Conservation (phyloP, 1,284 basidiomycete species). For the Ustilago cynodontis region DNA sequence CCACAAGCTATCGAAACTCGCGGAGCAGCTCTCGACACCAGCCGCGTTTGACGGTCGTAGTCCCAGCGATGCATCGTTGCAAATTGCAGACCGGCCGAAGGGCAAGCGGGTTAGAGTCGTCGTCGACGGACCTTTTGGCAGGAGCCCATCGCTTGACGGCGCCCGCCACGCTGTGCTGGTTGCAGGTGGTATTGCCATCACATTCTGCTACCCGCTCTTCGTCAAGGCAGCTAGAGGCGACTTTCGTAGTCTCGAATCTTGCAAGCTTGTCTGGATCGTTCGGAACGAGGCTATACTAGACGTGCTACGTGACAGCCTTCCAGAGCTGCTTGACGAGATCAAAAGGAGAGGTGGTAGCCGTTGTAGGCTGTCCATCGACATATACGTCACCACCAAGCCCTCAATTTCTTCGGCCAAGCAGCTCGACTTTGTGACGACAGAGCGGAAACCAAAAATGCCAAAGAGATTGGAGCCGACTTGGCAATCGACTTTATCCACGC, state of each 20-base stretch:
- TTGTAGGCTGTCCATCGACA: conserved; percentile 24
- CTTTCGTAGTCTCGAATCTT: conserved; percentile 16
- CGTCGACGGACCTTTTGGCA: conserved; percentile 48
- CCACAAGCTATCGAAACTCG: conserved; percentile 15
- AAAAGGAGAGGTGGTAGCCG: not conserved
- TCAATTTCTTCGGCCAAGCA: no score
- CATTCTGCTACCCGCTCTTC: conserved; percentile 42
- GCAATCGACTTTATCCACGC: not conserved
- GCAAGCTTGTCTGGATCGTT: conserved; percentile 42
- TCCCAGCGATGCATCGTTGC: conserved; percentile 8
- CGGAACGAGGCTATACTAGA: conserved; percentile 24
- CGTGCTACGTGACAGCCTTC: conserved; percentile 18
- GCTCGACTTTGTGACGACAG: not conserved
- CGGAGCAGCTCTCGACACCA: not conserved
- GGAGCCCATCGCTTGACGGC: conserved; percentile 10
- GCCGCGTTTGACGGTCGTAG: not conserved
- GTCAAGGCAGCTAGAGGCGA: conserved; percentile 20
- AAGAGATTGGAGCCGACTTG: conserved; percentile 1
- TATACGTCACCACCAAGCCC: conserved; percentile 19
- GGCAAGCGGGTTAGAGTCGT: conserved; percentile 24
- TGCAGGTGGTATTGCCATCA: conserved; percentile 53
- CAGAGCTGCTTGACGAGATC: conserved; percentile 18
- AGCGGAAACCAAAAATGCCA: conserved; percentile 1
- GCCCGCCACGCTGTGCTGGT: conserved; percentile 20
- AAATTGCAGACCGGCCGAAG: conserved; percentile 2